phyloP scores from a whole-genome alignment of 495 filamentous ascomycete species.

The Pseudoneurospora amorphoporcata region DNA sequence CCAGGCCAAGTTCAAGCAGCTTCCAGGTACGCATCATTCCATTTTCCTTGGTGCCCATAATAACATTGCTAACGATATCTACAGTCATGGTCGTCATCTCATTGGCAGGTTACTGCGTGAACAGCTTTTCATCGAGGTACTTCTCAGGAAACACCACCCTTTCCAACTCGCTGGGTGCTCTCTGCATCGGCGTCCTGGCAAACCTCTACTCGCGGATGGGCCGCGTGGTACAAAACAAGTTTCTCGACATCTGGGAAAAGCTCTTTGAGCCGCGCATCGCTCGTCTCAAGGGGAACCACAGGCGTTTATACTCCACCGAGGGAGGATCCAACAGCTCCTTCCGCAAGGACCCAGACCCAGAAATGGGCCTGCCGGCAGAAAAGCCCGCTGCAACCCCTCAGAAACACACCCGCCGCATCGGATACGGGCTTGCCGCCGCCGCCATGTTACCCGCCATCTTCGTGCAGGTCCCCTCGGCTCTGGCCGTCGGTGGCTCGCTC shows the following conservation, averaged over 20 bases:
- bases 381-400: neutral
- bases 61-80: neutral
- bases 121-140: slow-evolving; percentile 61
- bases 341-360: slow-evolving; percentile 9
- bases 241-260: slow-evolving; percentile 22
- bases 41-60: neutral
- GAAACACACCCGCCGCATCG: slow-evolving; percentile 22
- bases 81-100: slow-evolving; percentile 66
- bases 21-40: slow-evolving; percentile 57
- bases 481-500: slow-evolving; percentile 75
- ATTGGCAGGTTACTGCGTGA: slow-evolving; percentile 78
- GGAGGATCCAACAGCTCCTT: slow-evolving; percentile 5
- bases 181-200: slow-evolving; percentile 75
- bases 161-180: slow-evolving; percentile 72
- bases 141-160: slow-evolving; percentile 75
- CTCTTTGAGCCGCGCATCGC: slow-evolving; percentile 13
- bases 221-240: slow-evolving; percentile 24
- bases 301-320: neutral
- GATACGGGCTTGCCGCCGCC: slow-evolving; percentile 74
- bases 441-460: slow-evolving; percentile 90
- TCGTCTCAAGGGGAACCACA: slow-evolving; percentile 6
- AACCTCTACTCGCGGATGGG: slow-evolving; percentile 81
- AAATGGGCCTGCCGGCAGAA: slow-evolving; percentile 8
- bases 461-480: slow-evolving; percentile 83
- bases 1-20: slow-evolving; percentile 82